Evolutionary conservation across 2,329 filamentous ascomycete species (phyloP).

Genomic region (Colletotrichum tanaceti): DNA sequence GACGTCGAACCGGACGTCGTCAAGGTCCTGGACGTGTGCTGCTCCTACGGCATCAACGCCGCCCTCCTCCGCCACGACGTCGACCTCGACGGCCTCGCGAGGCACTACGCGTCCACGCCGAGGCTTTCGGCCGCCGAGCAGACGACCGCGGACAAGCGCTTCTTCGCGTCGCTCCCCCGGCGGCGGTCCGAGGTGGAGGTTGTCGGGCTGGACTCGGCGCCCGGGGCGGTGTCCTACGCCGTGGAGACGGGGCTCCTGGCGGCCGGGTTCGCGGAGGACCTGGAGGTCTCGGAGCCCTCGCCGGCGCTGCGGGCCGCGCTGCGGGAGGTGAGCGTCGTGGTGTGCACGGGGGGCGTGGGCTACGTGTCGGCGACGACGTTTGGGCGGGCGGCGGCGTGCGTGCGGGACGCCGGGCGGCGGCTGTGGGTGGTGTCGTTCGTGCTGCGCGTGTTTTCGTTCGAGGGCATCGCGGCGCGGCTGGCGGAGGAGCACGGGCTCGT

Average conservation of each 20-base stretch:
- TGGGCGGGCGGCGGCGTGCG: neutral
- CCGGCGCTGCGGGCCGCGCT: neutral
- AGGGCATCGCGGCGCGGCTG: conserved; percentile 5
- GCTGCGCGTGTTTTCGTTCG: conserved; percentile 27
- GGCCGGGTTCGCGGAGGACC: conserved; percentile 7
- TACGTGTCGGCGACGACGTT: conserved; percentile 17
- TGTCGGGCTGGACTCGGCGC: conserved; percentile 10
- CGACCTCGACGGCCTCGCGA: neutral
- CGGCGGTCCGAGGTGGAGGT: neutral
- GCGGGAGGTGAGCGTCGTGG: neutral
- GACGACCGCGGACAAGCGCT: neutral
- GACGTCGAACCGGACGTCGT: too few relatives aligned
- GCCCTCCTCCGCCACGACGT: conserved; percentile 21
- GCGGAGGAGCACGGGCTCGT: conserved; percentile 1
- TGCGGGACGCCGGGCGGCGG: neutral
- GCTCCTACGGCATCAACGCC: conserved; percentile 31
- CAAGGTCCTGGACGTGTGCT: conserved; percentile 26
- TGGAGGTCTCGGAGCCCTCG: conserved; percentile 13
- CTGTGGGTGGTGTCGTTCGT: conserved; percentile 31
- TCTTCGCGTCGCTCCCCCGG: neutral
- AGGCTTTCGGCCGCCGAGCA: neutral
- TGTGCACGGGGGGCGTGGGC: conserved; percentile 29
- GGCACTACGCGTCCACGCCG: conserved; percentile 6
- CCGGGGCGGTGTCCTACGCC: conserved; percentile 9
- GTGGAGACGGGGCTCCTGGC: conserved; percentile 7